These are phyloP conservation scores for Camptophora hylomeconis DNA, from an alignment of 2,329 filamentous ascomycete species.

Conservation along the genomic window DNA sequence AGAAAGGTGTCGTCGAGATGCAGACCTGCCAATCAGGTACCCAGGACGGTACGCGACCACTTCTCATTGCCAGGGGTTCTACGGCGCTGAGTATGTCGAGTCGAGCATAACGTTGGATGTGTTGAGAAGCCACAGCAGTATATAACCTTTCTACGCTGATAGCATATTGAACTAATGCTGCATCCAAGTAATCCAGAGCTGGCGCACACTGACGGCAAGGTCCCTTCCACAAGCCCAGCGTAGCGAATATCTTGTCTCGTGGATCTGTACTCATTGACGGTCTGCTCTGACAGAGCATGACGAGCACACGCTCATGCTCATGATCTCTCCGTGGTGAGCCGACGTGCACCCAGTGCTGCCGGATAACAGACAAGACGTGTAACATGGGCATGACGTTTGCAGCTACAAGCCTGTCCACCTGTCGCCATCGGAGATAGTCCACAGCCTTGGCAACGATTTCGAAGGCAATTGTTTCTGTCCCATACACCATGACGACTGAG, in stretches of 20 bases:
- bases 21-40: constrained; percentile 1
- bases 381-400: neutral
- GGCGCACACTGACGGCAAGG: too few relatives aligned
- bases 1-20: too few relatives aligned
- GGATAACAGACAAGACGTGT: neutral
- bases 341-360: neutral
- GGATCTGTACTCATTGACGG: neutral
- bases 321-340: too few relatives aligned
- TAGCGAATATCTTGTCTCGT: neutral
- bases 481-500: too few relatives aligned
- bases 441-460: neutral
- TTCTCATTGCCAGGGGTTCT: neutral
- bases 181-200: too few relatives aligned
- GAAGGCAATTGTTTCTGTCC: neutral
- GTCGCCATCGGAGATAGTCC: too few relatives aligned
- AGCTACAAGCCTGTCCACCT: too few relatives aligned
- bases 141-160: neutral
- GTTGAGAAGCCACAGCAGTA: neutral
- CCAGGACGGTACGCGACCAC: neutral
- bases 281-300: neutral
- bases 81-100: neutral
- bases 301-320: neutral
- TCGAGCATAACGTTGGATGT: neutral
- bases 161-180: neutral
- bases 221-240: too few relatives aligned